Conservation (phyloP, 176 grass and related monocot genomes). For the Phoenix dactylifera region DNA sequence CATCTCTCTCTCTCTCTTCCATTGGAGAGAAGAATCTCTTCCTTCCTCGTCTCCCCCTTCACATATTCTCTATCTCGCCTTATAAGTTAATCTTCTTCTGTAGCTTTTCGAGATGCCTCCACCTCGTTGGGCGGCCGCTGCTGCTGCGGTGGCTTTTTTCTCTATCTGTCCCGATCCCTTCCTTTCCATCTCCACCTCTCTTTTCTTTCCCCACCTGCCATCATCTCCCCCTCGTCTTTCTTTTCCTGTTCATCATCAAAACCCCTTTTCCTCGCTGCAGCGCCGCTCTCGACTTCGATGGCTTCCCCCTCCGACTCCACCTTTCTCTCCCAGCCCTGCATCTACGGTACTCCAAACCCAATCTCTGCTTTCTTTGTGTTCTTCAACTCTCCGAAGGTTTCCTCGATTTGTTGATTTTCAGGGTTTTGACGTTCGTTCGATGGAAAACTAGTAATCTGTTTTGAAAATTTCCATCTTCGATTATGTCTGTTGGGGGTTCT, state of each 20-base stretch:
- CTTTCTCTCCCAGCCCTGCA: conserved; percentile 11
- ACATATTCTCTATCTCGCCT: neutral
- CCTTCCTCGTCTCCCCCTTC: conserved; percentile 11
- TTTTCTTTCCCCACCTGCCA: conserved; percentile 16
- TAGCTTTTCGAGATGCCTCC: no score
- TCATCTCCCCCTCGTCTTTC: conserved; percentile 15
- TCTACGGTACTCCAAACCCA: conserved; percentile 17
- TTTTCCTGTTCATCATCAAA: conserved; percentile 11
- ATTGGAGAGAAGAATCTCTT: conserved; percentile 50
- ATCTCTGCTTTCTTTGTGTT: conserved; percentile 7
- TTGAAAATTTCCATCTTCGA: no score
- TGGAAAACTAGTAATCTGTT: no score
- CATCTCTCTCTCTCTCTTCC: conserved; percentile 26
- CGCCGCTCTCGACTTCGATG: conserved; percentile 23
- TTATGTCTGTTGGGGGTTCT: no score
- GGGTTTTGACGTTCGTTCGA: no score
- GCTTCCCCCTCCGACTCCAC: conserved; percentile 13
- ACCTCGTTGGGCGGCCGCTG: no score
- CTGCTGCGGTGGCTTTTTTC: no score
- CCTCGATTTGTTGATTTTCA: conserved; percentile 2
- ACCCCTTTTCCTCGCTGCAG: conserved; percentile 1
- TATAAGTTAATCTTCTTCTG: no score
- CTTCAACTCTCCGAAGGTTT: conserved; percentile 19
- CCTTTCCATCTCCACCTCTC: conserved; percentile 47
- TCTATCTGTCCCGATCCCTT: conserved; percentile 29